Evolutionary conservation across 2,329 filamentous ascomycete genomes (phyloP).

Genomic region (Aspergillus proliferans): DNA sequence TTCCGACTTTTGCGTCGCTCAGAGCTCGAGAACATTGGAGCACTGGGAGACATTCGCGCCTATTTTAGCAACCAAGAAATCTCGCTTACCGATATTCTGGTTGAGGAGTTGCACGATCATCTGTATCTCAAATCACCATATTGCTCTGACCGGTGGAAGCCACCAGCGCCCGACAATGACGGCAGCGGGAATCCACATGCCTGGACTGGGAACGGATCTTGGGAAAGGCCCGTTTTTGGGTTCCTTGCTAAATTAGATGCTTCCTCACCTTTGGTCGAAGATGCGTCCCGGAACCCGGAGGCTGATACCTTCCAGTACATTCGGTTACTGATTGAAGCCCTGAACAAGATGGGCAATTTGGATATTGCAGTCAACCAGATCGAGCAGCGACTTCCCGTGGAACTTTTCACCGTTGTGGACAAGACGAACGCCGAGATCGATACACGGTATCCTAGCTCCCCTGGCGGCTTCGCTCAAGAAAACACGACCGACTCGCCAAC

Average conservation of each 20-base stretch:
- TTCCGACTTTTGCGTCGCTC: slow-evolving; percentile 76
- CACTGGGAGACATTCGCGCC: slow-evolving; percentile 73
- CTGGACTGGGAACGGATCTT: slow-evolving; percentile 32
- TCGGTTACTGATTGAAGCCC: slow-evolving; percentile 73
- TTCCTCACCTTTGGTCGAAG: slow-evolving; percentile 62
- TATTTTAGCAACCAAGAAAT: slow-evolving; percentile 93
- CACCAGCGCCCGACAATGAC: slow-evolving; percentile 45
- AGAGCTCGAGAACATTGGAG: slow-evolving; percentile 86
- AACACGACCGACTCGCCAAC: slow-evolving; percentile 53
- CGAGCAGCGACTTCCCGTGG: slow-evolving; percentile 86
- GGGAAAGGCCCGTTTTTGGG: slow-evolving; percentile 50
- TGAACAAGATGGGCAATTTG: slow-evolving; percentile 82
- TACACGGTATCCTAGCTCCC: slow-evolving; percentile 78
- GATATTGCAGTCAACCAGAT: slow-evolving; percentile 83
- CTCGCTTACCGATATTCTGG: slow-evolving; percentile 82
- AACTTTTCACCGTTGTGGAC: slow-evolving; percentile 88
- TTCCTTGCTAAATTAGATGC: slow-evolving; percentile 55
- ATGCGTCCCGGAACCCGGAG: slow-evolving; percentile 88
- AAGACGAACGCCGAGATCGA: slow-evolving; percentile 93
- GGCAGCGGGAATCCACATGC: slow-evolving; percentile 16
- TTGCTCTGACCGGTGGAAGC: slow-evolving; percentile 92
- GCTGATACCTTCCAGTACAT: slow-evolving; percentile 94
- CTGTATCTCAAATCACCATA: slow-evolving; percentile 97
- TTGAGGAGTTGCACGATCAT: slow-evolving; percentile 97
- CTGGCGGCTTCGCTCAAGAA: slow-evolving; percentile 48